Evolutionary conservation across 2,329 filamentous ascomycete species (phyloP).

Genomic region (Ophiostoma sp.): DNA sequence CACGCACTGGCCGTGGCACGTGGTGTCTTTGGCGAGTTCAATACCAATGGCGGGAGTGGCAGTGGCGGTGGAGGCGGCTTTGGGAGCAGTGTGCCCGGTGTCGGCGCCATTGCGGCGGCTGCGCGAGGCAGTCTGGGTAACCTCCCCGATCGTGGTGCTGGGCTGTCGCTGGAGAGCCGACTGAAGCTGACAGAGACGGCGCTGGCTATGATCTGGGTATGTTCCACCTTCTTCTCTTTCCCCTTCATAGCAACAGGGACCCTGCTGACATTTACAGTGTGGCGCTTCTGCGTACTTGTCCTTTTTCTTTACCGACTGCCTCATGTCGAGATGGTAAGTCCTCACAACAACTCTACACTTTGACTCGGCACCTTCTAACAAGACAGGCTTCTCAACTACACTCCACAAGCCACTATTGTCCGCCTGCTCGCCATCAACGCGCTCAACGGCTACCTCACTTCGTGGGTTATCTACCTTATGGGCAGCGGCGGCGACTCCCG

Average conservation of each 20-base stretch:
- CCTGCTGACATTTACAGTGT: slow-evolving; percentile 53
- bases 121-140: slow-evolving; percentile 16
- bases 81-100: neutral
- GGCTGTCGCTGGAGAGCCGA: slow-evolving; percentile 44
- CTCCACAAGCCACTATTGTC: slow-evolving; percentile 75
- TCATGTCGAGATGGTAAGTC: slow-evolving; percentile 76
- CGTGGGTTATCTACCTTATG: slow-evolving; percentile 67
- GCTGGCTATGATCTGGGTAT: slow-evolving; percentile 71
- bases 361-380: too few relatives aligned
- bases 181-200: slow-evolving; percentile 67
- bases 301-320: slow-evolving; percentile 80
- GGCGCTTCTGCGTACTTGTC: slow-evolving; percentile 74
- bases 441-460: slow-evolving; percentile 73
- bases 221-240: neutral
- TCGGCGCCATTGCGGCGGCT: slow-evolving; percentile 37
- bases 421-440: slow-evolving; percentile 74
- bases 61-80: neutral
- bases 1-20: slow-evolving; percentile 38
- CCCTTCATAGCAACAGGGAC: neutral
- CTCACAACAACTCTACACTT: too few relatives aligned
- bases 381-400: slow-evolving; percentile 77
- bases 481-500: slow-evolving; percentile 70
- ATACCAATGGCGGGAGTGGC: slow-evolving; percentile 36
- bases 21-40: slow-evolving; percentile 25
- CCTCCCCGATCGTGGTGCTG: slow-evolving; percentile 20